Evolutionary conservation across 2,329 filamentous ascomycete species (phyloP).

Genomic region (Davidsoniella australis): DNA sequence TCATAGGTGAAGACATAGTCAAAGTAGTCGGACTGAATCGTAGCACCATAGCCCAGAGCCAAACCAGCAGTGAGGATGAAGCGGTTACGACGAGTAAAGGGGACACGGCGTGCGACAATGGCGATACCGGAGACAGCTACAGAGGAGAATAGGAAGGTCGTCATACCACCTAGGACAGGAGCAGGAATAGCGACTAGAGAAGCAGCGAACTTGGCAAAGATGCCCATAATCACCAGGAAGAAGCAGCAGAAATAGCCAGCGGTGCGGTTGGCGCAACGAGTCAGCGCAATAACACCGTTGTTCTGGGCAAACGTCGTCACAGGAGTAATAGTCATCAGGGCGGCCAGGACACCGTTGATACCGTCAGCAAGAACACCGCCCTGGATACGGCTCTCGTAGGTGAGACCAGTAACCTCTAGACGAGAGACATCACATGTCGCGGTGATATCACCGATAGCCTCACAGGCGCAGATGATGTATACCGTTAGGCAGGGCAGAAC

Average conservation of each 20-base stretch:
- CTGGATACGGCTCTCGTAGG: constrained; percentile 63
- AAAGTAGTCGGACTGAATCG: constrained; percentile 51
- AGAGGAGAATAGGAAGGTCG: constrained; percentile 63
- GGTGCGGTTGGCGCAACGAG: constrained; percentile 62
- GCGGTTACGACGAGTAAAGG: constrained; percentile 62
- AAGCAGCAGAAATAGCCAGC: constrained; percentile 64
- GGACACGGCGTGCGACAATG: constrained; percentile 51
- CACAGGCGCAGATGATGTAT: constrained; percentile 58
- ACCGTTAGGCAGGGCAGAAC: constrained; percentile 55
- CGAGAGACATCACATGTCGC: constrained; percentile 68
- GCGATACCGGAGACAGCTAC: constrained; percentile 64
- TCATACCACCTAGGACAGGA: constrained; percentile 52
- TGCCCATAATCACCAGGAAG: constrained; percentile 64
- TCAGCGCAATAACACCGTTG: constrained; percentile 70
- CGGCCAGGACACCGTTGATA: constrained; percentile 56
- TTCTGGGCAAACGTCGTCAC: constrained; percentile 73
- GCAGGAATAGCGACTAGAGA: constrained; percentile 59
- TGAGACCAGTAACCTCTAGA: constrained; percentile 52
- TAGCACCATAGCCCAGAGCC: constrained; percentile 55
- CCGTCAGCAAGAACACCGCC: constrained; percentile 66
- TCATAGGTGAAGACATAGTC: constrained; percentile 53
- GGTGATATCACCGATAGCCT: constrained; percentile 65
- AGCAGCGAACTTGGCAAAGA: constrained; percentile 72
- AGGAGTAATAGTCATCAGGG: constrained; percentile 62
- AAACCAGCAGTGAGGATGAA: constrained; percentile 67